Base-by-base conservation (phyloP, 1,284 basidiomycete species). In the Pterulicium gracile region DNA sequence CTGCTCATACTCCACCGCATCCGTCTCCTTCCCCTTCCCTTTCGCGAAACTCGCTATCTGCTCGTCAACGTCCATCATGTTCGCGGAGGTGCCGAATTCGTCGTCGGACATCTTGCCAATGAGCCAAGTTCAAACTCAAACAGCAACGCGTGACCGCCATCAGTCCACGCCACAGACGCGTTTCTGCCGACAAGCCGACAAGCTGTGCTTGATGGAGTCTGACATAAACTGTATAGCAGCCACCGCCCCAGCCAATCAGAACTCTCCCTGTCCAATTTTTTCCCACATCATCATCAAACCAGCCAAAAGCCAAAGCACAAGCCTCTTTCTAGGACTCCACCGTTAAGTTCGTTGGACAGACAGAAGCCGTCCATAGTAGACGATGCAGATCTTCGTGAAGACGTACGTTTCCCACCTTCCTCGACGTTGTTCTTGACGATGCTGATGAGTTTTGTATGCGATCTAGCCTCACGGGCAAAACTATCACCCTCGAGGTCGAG, bases 401-500 rank as follows among this genome's bases (percentile, higher is more conserved):
- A 92, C 89, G 88, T 88, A 56, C 53, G 83, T 72, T 13, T 21
- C 41, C 35, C 14, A 17, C 4, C n/a, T 35, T 19, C 43, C 46
- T 20, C 18, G 3, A 13, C 14, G 7, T 41, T 24, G 42, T 24
- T 13, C 18, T 40, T 40, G 12, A 46, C 45, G 27, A 39, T 47
- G 13, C 43, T 46, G 18, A 52, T 56, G 36, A 56, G 45, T 44
- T 43, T 45, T 44, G 46, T 47, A 47, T 44, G n/a, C 7, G 4
- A 39, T 54, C 19, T 59, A 92, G 88, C 78, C 88, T 98, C 56
- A 97, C 94, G 75, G 94, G 95, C 66, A 98, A 97, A 77, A 96
- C 92, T 56, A 95, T 96, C 76, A 95, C 92, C 60, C 87, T 95
- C 64, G 92, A 96, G 77, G 92, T 95, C 55, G 91, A 95, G 70